Evolutionary conservation across 352 stramenopile genomes (phyloP).

Genomic region (Phytophthora pisi): DNA sequence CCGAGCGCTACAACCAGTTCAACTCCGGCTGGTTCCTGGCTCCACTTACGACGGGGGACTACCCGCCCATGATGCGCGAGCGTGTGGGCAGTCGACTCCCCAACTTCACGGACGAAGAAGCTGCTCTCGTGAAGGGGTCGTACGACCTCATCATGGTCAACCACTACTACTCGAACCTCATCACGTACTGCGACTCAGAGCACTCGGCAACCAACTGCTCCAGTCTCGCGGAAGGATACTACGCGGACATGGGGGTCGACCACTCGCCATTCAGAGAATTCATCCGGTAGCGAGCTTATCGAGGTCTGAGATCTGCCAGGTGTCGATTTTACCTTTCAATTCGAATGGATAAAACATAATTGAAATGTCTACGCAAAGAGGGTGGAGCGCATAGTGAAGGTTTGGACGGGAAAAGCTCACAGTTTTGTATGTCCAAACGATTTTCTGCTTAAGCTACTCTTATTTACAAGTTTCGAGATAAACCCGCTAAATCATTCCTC

Average conservation of each 20-base stretch:
- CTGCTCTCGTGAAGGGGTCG: slow-evolving; percentile 75
- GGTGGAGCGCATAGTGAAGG: too few relatives aligned
- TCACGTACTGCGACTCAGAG: slow-evolving; percentile 53
- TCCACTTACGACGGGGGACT: slow-evolving; percentile 90
- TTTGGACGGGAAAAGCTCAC: too few relatives aligned
- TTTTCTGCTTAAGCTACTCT: too few relatives aligned
- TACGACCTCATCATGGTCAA: slow-evolving; percentile 97
- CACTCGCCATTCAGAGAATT: slow-evolving; percentile 39
- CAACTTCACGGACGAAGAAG: slow-evolving; percentile 83
- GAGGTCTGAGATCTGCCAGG: too few relatives aligned
- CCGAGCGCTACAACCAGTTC: slow-evolving; percentile 88
- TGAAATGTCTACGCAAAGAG: too few relatives aligned
- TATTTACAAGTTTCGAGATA: too few relatives aligned
- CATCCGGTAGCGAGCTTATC: too few relatives aligned
- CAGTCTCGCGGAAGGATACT: slow-evolving; percentile 38
- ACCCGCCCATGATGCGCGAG: slow-evolving; percentile 91
- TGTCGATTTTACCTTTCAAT: too few relatives aligned
- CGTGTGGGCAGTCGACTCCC: slow-evolving; percentile 82
- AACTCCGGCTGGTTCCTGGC: slow-evolving; percentile 92
- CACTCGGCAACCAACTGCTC: slow-evolving; percentile 46
- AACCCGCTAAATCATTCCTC: too few relatives aligned
- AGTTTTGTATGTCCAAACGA: too few relatives aligned
- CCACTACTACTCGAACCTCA: slow-evolving; percentile 85
- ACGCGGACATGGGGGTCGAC: slow-evolving; percentile 54
- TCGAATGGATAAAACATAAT: too few relatives aligned